Evolutionary conservation across 2,329 filamentous ascomycete genomes (phyloP).

Genomic region (Paecilomyces formosus): DNA sequence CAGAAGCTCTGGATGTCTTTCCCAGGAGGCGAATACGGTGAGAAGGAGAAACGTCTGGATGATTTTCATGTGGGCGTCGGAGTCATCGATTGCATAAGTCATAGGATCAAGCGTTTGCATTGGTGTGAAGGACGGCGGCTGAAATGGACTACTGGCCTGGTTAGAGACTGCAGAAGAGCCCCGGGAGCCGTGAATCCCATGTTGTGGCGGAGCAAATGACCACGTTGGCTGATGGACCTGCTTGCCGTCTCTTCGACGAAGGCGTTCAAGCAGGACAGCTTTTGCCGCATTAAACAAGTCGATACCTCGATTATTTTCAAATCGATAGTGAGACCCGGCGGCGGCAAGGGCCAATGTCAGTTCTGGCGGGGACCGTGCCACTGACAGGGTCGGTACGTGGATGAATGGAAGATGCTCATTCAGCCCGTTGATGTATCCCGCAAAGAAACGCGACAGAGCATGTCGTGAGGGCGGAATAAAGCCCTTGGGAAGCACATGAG

Average conservation of each 20-base stretch:
- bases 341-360: constrained; percentile 46
- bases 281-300: constrained; percentile 52
- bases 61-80: constrained; percentile 42
- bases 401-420: constrained; percentile 47
- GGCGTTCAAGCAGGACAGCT: constrained; percentile 46
- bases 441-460: constrained; percentile 42
- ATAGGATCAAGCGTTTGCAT: constrained; percentile 23
- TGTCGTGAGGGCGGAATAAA: constrained; percentile 44
- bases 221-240: constrained; percentile 34
- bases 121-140: constrained; percentile 26
- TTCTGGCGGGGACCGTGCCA: constrained; percentile 39
- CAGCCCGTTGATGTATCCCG: constrained; percentile 45
- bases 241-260: constrained; percentile 43
- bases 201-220: constrained; percentile 31
- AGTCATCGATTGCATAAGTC: constrained; percentile 32
- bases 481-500: constrained; percentile 37
- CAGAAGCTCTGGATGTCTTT: constrained; percentile 49
- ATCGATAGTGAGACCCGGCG: constrained; percentile 42
- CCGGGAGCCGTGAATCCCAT: constrained; percentile 32
- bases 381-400: constrained; percentile 42
- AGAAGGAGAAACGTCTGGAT: constrained; percentile 45
- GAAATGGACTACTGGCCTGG: constrained; percentile 36
- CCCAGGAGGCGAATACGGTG: constrained; percentile 56
- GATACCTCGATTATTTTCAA: constrained; percentile 45
- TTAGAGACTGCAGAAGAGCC: constrained; percentile 36